Evolutionary conservation across 192 early-diverging fungal genomes (phyloP), one percentile per base, ranked within the genome.

Genomic region (Coemansia sp.): DNA sequence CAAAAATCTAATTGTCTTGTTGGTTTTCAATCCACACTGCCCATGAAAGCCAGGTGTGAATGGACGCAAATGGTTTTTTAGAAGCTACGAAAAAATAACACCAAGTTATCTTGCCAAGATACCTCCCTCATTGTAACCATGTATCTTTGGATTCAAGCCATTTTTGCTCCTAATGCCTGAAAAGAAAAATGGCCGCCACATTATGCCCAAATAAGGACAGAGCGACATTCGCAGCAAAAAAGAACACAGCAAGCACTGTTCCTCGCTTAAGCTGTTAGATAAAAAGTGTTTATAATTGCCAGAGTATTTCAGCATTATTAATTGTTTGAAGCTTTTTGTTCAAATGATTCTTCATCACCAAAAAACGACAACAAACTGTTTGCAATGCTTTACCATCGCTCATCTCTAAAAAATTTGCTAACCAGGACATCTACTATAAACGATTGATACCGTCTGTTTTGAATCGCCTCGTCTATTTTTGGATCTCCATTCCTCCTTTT

Each of bases 1-100:
- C 62, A 57, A 33, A 30, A 16, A 57, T 18, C 10, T 34, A 12
- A 26, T 51, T 51, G 48, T 51, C 16, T 21, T 51, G 8, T 26
- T 25, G 7, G 21, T 10, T 51, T 9, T 13, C 48, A 51, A 51
- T 26, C 7, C 48, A 26, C 48, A 23, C 21, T 25, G 23, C 26
- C 48, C 25, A 13, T 26, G 21, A 26, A 51, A 7, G 3, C 23
- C 48, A 25, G 25, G 48, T 26, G 21, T 9, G 21, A 8, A 25
- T 51, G 48, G 25, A 51, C 26, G 13, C 48, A 26, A 26, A 40
- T 43, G 45, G 46, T 34, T 51, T 63, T 51, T 46, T 28, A 20
- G 21, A 35, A 31, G 26, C 30, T 30, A 46, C 29, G 31, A 43
- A 18, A 13, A 45, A 61, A 10, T 16, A 18, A 7, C 48, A 9